Conservation (phyloP, 345 rosid genomes). For the Laguncularia racemosa region DNA sequence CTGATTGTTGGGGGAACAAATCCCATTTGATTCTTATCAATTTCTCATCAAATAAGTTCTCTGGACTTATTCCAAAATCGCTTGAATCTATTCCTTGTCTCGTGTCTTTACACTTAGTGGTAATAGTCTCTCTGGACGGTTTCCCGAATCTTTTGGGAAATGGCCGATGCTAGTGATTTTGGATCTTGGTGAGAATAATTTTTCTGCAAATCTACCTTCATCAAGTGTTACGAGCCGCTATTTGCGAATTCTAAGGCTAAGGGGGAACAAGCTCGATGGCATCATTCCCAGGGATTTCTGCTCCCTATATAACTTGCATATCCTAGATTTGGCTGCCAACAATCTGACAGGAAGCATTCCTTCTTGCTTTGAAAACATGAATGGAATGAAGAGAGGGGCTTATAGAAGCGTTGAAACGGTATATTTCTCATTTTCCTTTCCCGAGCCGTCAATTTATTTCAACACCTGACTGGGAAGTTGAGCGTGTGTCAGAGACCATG, state of each 20-base stretch:
- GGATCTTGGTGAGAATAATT: slow-evolving; percentile 9
- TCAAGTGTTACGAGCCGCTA: not conserved
- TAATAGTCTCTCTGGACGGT: slow-evolving; percentile 9
- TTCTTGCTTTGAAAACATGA: slow-evolving; percentile 5
- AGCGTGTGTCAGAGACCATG: not conserved
- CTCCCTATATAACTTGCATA: slow-evolving; percentile 2
- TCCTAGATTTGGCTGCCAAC: slow-evolving; percentile 17
- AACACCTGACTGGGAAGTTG: not conserved
- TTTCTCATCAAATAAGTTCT: slow-evolving; percentile 2
- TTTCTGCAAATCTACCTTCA: not conserved
- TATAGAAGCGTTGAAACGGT: no score
- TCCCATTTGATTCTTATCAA: not conserved
- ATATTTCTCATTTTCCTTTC: no score
- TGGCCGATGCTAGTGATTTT: not conserved
- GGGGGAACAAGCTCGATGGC: not conserved
- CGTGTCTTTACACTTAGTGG: not conserved
- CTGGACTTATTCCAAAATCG: not conserved
- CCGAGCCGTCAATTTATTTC: no score
- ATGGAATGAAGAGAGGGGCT: not conserved
- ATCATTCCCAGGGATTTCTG: not conserved
- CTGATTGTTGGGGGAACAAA: slow-evolving; percentile 2
- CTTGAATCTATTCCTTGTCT: not conserved
- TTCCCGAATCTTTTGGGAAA: not conserved
- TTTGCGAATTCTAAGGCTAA: not conserved
- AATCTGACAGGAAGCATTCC: slow-evolving; percentile 13